Evolutionary conservation across 176 grass and related monocot genomes (phyloP), one percentile per base, ranked within the genome.

Genomic region (Oryza longistaminata): DNA sequence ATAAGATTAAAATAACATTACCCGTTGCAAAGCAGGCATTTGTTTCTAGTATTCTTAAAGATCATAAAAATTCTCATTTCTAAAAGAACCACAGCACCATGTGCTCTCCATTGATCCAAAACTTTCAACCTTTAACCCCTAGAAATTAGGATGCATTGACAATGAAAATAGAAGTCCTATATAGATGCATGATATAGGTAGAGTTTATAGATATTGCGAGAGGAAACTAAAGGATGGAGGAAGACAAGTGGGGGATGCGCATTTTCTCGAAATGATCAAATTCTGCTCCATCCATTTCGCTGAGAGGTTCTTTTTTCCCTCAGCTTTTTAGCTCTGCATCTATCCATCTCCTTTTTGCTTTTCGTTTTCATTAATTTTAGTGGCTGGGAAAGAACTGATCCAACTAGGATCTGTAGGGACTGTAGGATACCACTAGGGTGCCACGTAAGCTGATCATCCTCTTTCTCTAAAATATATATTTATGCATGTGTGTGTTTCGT

Each of bases 351-450:
- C 42, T 75, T 66, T 77, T 76, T 46, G 17, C 53, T 58, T 58
- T 58, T 58, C 25, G 0, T 76, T 35, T 24, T 35, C 11, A 65
- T 48, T 87, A 31, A 31, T 31, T 31, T 31, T 31, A 26, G 67
- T 64, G 13, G 22, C 2, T 7, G 29, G 11, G 33, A 29, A 44
- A 17, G 7, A 74, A 64, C 70, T 83, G 53, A 58, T 58, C 44
- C 71, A 75, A 67, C 21, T 40, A 52, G 82, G 71, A 68, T 84
- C 44, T 43, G 43, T 67, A 69, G 27, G 27, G 19, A 21, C 7
- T 50, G 53, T 13, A 67, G 82, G 71, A 53, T 50, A 73, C 49
- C 50, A 82, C 80, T 82, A 61, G 35, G 7, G 7, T 72, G 49
- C 71, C 72, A 76, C 82, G 31, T 17, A 65, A 25, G 22, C 17